Conservation (phyloP, 176 grass and related monocot genomes). For the Sorghum bicolor region Sorghum_bicolor_NCBIv3 NC_012871.2:16397501-16398000, state of each 20-base stretch:
- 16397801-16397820: neutral
- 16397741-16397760: conserved; percentile 79
- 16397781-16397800: neutral
- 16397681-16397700: conserved; percentile 92
- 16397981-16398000: conserved; percentile 36
- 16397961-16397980: conserved; percentile 93
- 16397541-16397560: neutral
- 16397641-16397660: conserved; percentile 89
- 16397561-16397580: neutral
- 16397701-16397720: conserved; percentile 77
- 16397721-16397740: conserved; percentile 91
- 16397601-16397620: conserved; percentile 23
- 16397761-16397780: conserved; percentile 31
- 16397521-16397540: neutral
- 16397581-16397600: neutral
- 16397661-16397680: conserved; percentile 80
- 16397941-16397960: conserved; percentile 92
- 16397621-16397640: conserved; percentile 95
- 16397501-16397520: neutral
- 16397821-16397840: neutral
- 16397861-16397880: conserved; percentile 4
- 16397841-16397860: neutral
- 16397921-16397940: conserved; percentile 80
- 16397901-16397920: conserved; percentile 92
- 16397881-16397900: conserved; percentile 5